A percentile compares a stretch with the other conserved stretches of the same genome.
phyloP scores from a whole-genome alignment of 1,284 basidiomycete genomes.

The Phellopilus nigrolimitatus region DNA sequence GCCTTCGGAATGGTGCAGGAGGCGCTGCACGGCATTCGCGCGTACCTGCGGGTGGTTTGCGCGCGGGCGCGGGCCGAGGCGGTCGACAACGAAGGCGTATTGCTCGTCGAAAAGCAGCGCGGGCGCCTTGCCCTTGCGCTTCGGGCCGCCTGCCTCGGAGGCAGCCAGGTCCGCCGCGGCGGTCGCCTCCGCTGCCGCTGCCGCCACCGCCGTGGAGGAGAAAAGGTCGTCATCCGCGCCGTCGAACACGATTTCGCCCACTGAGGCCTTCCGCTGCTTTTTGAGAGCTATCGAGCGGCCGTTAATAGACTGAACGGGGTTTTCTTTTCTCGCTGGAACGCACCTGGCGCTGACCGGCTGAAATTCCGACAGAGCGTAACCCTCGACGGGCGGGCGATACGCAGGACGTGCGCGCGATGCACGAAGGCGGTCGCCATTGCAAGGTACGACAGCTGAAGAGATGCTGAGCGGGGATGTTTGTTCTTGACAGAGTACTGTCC shows the following conservation, averaged over 20 bases:
- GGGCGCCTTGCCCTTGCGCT: not conserved
- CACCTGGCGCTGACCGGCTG: conserved; percentile 4
- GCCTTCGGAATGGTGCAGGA: conserved; percentile 12
- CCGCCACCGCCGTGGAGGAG: not conserved
- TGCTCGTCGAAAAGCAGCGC: conserved; percentile 12
- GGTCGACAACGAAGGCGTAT: conserved; percentile 5
- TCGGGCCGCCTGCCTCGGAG: not conserved
- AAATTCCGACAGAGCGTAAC: conserved; percentile 1
- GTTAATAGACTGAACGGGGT: too few species aligned
- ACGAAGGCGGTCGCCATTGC: not conserved
- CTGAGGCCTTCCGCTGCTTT: not conserved
- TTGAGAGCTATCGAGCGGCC: conserved; percentile 1
- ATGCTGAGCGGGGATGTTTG: too few species aligned
- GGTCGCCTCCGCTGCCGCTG: not conserved
- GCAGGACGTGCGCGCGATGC: not conserved
- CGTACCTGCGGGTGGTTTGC: conserved; percentile 12
- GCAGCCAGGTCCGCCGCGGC: not conserved
- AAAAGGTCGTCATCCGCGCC: conserved; percentile 16
- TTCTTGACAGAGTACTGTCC: too few species aligned
- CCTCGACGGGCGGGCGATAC: not conserved
- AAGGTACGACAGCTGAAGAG: too few species aligned
- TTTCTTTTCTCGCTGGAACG: too few species aligned
- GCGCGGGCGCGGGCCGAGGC: conserved; percentile 10
- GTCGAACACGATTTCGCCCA: not conserved
- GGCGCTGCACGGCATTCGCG: not conserved